phyloP scores from a whole-genome alignment of 148 eudicot genomes.

The Heliamphora exappendiculata region DNA sequence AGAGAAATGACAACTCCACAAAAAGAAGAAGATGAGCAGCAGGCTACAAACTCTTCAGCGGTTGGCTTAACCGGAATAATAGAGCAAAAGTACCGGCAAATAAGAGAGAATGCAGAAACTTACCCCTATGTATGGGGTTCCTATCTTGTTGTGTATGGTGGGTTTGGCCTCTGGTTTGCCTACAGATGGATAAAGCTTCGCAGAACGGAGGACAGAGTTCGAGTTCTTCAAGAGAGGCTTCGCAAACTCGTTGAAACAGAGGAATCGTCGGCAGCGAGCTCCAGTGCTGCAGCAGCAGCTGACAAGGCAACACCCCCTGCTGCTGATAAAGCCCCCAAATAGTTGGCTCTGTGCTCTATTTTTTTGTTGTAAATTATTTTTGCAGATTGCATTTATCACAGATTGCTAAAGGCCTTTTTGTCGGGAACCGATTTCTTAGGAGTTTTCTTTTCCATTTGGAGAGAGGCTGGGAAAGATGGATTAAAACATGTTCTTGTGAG shows the following conservation, averaged over 20 bases:
- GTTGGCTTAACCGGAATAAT: slow-evolving; percentile 31
- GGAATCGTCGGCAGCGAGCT: slow-evolving; percentile 29
- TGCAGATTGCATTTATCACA: background rate
- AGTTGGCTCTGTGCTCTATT: slow-evolving; percentile 3
- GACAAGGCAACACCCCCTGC: slow-evolving; percentile 24
- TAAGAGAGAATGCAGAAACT: slow-evolving; percentile 62
- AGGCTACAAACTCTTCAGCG: slow-evolving; percentile 18
- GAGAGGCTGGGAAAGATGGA: background rate
- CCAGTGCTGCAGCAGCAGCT: slow-evolving; percentile 21
- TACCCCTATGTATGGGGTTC: slow-evolving; percentile 90
- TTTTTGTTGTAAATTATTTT: background rate
- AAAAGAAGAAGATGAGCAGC: slow-evolving; percentile 28
- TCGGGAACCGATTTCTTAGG: background rate
- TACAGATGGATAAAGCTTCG: slow-evolving; percentile 80
- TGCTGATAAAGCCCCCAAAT: slow-evolving; percentile 26
- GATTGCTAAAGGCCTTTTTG: background rate
- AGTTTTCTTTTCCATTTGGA: background rate
- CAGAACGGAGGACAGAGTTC: slow-evolving; percentile 67
- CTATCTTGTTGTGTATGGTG: slow-evolving; percentile 70
- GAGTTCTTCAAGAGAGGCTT: slow-evolving; percentile 63
- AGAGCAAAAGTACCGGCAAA: slow-evolving; percentile 41
- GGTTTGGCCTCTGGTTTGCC: slow-evolving; percentile 67
- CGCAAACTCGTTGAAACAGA: slow-evolving; percentile 53
- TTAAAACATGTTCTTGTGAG: background rate
- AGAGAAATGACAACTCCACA: slow-evolving; percentile 33